phyloP scores from a whole-genome alignment of 495 filamentous ascomycete genomes.

The Aspergillus campestris region DNA sequence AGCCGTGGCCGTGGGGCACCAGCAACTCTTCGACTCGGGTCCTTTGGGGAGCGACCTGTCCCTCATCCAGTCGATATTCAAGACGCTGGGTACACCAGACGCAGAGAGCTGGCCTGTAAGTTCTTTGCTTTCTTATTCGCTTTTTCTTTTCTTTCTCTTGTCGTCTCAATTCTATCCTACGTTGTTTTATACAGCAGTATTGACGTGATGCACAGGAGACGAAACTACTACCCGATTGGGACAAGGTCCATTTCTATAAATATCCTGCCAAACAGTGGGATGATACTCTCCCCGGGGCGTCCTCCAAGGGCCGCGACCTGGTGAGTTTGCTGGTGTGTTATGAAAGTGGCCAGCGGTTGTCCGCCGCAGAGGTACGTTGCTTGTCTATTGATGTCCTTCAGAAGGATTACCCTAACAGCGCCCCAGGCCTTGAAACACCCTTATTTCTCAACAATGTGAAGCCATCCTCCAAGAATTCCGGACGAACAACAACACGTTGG shows the following conservation, averaged over 20 bases:
- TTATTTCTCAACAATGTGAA: slow-evolving; percentile 19
- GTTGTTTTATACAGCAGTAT: not conserved
- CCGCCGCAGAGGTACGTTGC: slow-evolving; percentile 40
- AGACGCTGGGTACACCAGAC: slow-evolving; percentile 76
- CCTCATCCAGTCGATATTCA: slow-evolving; percentile 83
- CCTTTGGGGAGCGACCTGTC: slow-evolving; percentile 88
- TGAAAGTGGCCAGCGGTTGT: slow-evolving; percentile 44
- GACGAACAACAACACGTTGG: not conserved
- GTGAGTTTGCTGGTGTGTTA: slow-evolving; percentile 47
- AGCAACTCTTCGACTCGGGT: slow-evolving; percentile 71
- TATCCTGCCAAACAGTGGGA: slow-evolving; percentile 47
- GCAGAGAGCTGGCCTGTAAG: slow-evolving; percentile 67
- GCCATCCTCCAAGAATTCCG: not conserved
- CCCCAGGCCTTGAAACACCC: slow-evolving; percentile 30
- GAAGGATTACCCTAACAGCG: slow-evolving; percentile 9
- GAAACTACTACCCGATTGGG: slow-evolving; percentile 51
- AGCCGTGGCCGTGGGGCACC: slow-evolving; percentile 34
- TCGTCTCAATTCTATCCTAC: not conserved
- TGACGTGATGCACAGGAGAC: slow-evolving; percentile 39
- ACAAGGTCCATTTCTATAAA: slow-evolving; percentile 53
- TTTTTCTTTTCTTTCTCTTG: not conserved
- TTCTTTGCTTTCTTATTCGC: slow-evolving; percentile 2
- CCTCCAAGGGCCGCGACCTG: slow-evolving; percentile 44
- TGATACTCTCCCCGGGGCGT: slow-evolving; percentile 40
- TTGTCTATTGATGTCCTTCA: not conserved